A percentile compares a stretch with the other conserved stretches of the same genome.
These are phyloP conservation scores for Trichoderma semiorbis DNA, from an alignment of 2,329 filamentous ascomycete genomes.

Conservation along the genomic window DNA sequence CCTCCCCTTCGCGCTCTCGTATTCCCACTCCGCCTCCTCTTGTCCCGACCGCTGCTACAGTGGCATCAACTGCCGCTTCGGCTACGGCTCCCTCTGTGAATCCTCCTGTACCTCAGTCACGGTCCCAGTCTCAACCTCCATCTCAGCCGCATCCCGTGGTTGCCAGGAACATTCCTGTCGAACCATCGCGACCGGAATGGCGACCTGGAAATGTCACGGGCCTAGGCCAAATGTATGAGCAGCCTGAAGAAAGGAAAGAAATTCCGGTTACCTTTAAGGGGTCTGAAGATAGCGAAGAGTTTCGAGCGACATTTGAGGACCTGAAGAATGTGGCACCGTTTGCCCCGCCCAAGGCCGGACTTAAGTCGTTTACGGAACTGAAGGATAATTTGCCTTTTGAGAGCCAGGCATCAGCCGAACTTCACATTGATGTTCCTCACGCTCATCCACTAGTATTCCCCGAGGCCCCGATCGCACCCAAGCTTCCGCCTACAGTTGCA, in stretches of 20 bases:
- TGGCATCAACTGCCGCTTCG: background rate
- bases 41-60: background rate
- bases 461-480: conserved; percentile 47
- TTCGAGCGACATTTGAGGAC: conserved; percentile 52
- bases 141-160: conserved; percentile 20
- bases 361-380: conserved; percentile 54
- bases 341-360: conserved; percentile 43
- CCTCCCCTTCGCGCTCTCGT: background rate
- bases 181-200: conserved; percentile 59
- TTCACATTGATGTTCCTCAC: conserved; percentile 36
- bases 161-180: conserved; percentile 54
- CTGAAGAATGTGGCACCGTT: conserved; percentile 56
- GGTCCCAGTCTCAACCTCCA: conserved; percentile 22
- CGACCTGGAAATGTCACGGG: conserved; percentile 46
- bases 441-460: conserved; percentile 44
- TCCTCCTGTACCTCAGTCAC: conserved; percentile 24
- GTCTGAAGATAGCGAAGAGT: conserved; percentile 55
- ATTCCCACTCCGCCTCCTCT: background rate
- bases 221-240: conserved; percentile 22
- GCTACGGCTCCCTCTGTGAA: background rate
- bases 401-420: conserved; percentile 45
- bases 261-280: conserved; percentile 40
- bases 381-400: conserved; percentile 56
- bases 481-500: conserved; percentile 41
- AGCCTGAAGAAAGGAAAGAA: conserved; percentile 22